Conservation (phyloP, 495 filamentous ascomycete genomes). For the Aspergillus saccharolyticus region DNA sequence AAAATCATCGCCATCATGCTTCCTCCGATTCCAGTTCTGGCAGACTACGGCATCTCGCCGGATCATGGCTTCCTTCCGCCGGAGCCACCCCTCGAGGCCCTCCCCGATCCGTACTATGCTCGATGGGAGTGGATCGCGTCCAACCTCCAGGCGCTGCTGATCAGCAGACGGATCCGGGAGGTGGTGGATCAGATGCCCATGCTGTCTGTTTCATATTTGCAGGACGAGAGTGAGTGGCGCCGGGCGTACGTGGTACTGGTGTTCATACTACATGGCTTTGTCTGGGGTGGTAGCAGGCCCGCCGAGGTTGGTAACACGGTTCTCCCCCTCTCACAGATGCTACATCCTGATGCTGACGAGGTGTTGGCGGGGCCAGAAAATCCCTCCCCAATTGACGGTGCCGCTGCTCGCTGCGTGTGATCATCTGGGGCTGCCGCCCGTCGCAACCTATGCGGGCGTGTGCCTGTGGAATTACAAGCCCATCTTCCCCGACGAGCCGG, state of each 20-base stretch:
- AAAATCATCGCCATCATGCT: constrained; percentile 55
- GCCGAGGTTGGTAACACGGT: constrained; percentile 51
- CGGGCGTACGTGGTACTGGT: constrained; percentile 82
- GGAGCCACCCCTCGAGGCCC: constrained; percentile 68
- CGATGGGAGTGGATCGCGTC: constrained; percentile 82
- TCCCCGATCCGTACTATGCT: constrained; percentile 86
- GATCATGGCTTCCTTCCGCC: constrained; percentile 84
- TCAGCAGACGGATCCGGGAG: constrained; percentile 72
- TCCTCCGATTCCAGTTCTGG: constrained; percentile 69
- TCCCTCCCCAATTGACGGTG: constrained; percentile 79
- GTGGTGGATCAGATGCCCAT: constrained; percentile 75
- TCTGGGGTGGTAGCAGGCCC: constrained; percentile 87
- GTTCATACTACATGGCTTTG: constrained; percentile 88
- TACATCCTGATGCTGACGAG: not conserved
- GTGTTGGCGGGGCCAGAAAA: constrained; percentile 47
- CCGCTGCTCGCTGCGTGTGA: constrained; percentile 75
- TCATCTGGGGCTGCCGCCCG: constrained; percentile 81
- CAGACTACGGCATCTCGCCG: constrained; percentile 84
- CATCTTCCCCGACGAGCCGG: constrained; percentile 71
- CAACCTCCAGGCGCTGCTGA: constrained; percentile 81
- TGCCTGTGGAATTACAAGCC: constrained; percentile 96
- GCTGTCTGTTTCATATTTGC: constrained; percentile 72
- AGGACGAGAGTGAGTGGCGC: constrained; percentile 82
- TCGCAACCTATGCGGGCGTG: constrained; percentile 90
- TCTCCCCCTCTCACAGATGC: not conserved